phyloP scores from a whole-genome alignment of 78 protist genomes.

The Dictyostelium intermedium region DNA sequence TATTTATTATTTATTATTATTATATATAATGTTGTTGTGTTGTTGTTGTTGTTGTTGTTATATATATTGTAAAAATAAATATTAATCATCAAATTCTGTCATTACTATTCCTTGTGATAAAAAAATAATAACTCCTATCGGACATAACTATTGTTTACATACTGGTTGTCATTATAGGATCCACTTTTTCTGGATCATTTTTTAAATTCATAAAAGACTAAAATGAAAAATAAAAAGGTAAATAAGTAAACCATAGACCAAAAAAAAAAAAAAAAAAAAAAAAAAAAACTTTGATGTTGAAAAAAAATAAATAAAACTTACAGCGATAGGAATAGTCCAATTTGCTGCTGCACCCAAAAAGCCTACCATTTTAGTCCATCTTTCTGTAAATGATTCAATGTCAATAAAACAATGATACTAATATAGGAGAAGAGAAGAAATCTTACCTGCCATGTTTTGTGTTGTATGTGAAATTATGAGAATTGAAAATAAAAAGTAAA shows the following conservation, averaged over 20 bases:
- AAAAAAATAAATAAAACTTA: conserved; percentile 4
- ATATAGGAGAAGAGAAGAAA: no score
- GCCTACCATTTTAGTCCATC: conserved; percentile 56
- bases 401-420: no score
- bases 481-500: not conserved
- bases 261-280: no score
- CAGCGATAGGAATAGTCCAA: conserved; percentile 77
- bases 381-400: not conserved
- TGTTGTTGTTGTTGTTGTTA: no score
- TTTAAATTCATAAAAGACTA: conserved; percentile 65
- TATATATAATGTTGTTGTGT: no score
- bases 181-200: conserved; percentile 49
- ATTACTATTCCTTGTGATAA: not conserved
- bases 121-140: not conserved
- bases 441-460: conserved; percentile 11
- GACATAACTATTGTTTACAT: not conserved
- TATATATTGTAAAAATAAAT: not conserved
- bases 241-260: no score
- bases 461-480: not conserved
- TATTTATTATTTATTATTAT: no score
- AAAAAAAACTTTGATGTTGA: no score
- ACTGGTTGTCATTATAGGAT: conserved; percentile 73
- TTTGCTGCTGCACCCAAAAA: conserved; percentile 79
- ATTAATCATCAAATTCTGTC: not conserved
- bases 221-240: not conserved